These are phyloP conservation scores for Debaryomyces robertsiae DNA, from an alignment of 1,139 yeast species.

Conservation along the genomic window DNA sequence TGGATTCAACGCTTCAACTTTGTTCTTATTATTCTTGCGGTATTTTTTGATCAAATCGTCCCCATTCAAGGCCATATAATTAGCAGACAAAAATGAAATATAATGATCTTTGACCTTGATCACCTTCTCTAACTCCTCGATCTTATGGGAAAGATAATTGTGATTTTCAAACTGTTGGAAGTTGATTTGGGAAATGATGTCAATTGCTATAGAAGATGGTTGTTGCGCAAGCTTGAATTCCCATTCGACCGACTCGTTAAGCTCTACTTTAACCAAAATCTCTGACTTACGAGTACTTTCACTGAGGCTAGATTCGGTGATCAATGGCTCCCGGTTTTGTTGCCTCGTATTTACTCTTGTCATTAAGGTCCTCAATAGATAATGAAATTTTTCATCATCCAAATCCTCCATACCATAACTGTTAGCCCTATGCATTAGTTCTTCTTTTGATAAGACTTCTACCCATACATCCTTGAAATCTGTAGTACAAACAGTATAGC, in stretches of 20 bases:
- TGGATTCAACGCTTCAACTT: constrained; percentile 18
- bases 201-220: constrained; percentile 12
- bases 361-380: constrained; percentile 14
- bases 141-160: constrained; percentile 22
- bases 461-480: constrained; percentile 33
- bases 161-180: constrained; percentile 29
- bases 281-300: constrained; percentile 3
- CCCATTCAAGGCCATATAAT: constrained; percentile 42
- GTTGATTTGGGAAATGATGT: constrained; percentile 25
- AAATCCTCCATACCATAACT: constrained; percentile 30
- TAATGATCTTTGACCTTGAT: constrained; percentile 38
- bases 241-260: constrained; percentile 25
- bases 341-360: constrained; percentile 3
- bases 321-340: neutral
- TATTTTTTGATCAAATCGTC: constrained; percentile 35
- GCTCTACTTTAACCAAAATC: neutral
- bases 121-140: constrained; percentile 25
- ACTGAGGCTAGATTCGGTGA: neutral
- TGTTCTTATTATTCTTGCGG: constrained; percentile 20
- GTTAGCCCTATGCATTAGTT: constrained; percentile 22
- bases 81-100: constrained; percentile 35
- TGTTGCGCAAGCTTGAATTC: constrained; percentile 20
- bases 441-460: constrained; percentile 21
- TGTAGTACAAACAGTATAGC: constrained; percentile 30
- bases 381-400: constrained; percentile 13